These are phyloP conservation scores for Magnaporthiopsis poae DNA, from an alignment of 2,329 filamentous ascomycete species.

Conservation along the genomic window DNA sequence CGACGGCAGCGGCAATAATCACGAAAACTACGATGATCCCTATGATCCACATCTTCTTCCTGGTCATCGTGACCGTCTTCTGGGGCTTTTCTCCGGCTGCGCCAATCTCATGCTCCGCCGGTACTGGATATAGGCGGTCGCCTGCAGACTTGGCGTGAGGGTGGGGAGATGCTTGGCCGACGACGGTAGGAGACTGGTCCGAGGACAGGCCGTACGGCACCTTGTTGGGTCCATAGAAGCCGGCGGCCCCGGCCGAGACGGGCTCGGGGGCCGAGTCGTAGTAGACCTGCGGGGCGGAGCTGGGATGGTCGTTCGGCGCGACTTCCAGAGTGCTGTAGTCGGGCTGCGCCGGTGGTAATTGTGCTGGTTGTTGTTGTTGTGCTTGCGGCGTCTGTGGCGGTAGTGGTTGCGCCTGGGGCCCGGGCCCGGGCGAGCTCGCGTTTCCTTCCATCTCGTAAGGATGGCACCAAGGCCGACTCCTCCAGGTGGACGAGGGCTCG, in stretches of 20 bases:
- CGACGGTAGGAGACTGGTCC: not conserved
- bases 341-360: not conserved
- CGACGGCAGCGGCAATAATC: slow-evolving; percentile 2
- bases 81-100: not conserved
- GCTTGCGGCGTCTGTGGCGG: not conserved
- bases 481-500: not conserved
- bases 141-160: not conserved
- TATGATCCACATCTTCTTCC: slow-evolving; percentile 1
- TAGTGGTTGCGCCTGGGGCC: not conserved
- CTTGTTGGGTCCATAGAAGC: not conserved
- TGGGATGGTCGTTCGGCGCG: not conserved
- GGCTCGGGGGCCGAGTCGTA: not conserved
- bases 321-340: slow-evolving; percentile 1
- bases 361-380: not conserved
- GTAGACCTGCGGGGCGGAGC: not conserved
- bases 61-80: not conserved
- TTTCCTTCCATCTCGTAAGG: not conserved
- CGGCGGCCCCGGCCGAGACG: not conserved
- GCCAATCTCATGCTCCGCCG: not conserved
- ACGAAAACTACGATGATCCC: not conserved
- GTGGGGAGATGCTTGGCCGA: not conserved
- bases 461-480: not conserved
- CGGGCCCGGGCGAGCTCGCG: not conserved
- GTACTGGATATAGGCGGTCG: not conserved
- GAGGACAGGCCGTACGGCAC: not conserved